These are phyloP conservation scores for Trifolium dubium DNA, from an alignment of 306 rosid species.

Conservation along the genomic window DNA sequence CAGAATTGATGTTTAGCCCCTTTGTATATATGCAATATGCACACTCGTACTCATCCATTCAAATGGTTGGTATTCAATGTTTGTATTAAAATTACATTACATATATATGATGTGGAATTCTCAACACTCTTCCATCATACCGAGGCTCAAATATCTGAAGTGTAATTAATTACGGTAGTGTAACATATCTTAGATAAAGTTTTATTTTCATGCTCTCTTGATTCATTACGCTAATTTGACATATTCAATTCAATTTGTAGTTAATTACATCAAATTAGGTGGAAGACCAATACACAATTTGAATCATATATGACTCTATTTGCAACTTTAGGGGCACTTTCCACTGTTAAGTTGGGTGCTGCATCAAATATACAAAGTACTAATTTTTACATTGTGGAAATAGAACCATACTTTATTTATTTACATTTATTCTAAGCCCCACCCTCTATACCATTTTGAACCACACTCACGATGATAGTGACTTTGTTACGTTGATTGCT, in stretches of 20 bases:
- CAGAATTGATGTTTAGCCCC: not conserved
- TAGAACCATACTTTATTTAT: not conserved
- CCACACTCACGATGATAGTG: not conserved
- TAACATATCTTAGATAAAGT: no score
- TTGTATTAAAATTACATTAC: not conserved
- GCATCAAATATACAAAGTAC: not conserved
- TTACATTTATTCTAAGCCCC: not conserved
- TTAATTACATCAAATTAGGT: not conserved
- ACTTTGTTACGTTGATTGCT: not conserved
- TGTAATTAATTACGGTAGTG: no score
- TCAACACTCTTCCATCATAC: no score
- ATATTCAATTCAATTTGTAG: no score
- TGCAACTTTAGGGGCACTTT: not conserved
- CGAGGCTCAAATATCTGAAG: no score
- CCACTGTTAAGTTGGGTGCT: not conserved
- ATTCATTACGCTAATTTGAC: not conserved
- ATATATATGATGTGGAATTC: not conserved
- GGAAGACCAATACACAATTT: not conserved
- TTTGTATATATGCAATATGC: constrained; percentile 6
- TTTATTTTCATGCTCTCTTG: not conserved
- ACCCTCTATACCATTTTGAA: not conserved
- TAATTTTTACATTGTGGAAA: not conserved
- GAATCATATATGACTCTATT: not conserved
- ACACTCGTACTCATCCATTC: no score
- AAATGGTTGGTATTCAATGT: not conserved